Evolutionary conservation across 2,329 filamentous ascomycete species (phyloP), one percentile per base, ranked within the genome.

Genomic region (Dactylonectria macrodidyma): DNA sequence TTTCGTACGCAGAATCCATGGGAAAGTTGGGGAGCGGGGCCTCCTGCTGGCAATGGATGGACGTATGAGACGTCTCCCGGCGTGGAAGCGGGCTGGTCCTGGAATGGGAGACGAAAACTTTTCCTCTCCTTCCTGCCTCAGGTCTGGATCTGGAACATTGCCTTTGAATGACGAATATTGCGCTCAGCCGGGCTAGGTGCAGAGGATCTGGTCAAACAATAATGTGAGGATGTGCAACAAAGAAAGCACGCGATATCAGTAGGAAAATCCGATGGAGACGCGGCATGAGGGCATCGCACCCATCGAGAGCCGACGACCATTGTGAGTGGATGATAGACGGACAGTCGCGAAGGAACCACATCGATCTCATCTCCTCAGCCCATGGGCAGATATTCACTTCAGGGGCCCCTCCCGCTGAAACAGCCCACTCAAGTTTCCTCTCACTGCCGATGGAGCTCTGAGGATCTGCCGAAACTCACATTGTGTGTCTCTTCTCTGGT

Each of bases 351-450:
- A 57, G 36, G 24, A 59, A 44, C 54, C 50, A 60, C 50, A 44
- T 54, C 51, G 19, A 68, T 68, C 34, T 57, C 24, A 24, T 56
- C 44, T 19, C 19, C 19, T 19, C 19, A 26, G 51, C 24, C 41
- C 46, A 6, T 59, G 59, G 55, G 65, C 54, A 59, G 54, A 62
- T 58, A 30, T 30, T 54, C 47, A 48, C 38, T 36, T 50, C 30
- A 22, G 5, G n/a, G 56, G 47, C 56, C 62, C 66, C 66, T 69
- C 66, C 59, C 59, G 62, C 63, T 69, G 67, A 69, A 69, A 69
- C 67, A 61, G 59, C 50, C 67, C 67, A 69, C 59, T 67, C 19
- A 16, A 62, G n/a, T 48, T 48, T 56, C 62, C 62, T 56, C 33
- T 38, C 48, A 68, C 34, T 66, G 55, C 62, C 62, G 55, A 64